A percentile compares a stretch with the other conserved stretches of the same genome.
Evolutionary conservation across 1,284 basidiomycete genomes (phyloP).

Genomic region (Ceratorhiza oryzae-sativae): DNA sequence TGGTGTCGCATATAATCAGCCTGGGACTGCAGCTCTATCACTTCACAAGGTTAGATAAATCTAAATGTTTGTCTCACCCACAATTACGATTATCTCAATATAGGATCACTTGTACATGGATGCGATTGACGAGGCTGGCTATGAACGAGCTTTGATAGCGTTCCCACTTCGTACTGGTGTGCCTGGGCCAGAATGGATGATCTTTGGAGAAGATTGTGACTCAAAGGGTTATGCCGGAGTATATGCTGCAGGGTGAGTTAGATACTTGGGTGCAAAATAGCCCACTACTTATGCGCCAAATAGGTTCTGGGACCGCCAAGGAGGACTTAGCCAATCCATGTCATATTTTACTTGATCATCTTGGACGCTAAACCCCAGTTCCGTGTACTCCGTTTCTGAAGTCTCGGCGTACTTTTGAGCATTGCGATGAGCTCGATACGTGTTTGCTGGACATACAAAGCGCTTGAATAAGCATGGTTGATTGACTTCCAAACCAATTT

Average conservation of each 20-base stretch:
- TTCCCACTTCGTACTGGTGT: slow-evolving; percentile 43
- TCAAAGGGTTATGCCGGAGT: slow-evolving; percentile 35
- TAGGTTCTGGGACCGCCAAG: slow-evolving; percentile 40
- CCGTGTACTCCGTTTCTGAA: too few relatives aligned
- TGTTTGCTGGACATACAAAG: too few relatives aligned
- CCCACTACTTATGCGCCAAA: neutral
- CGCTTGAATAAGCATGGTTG: too few relatives aligned
- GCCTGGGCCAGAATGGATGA: slow-evolving; percentile 42
- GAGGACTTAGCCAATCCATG: slow-evolving; percentile 32
- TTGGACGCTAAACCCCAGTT: too few relatives aligned
- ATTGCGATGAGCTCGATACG: too few relatives aligned
- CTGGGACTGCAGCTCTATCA: slow-evolving; percentile 28
- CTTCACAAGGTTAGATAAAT: slow-evolving; percentile 9
- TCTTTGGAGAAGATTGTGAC: slow-evolving; percentile 38
- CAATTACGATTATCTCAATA: neutral
- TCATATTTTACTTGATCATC: slow-evolving; percentile 30
- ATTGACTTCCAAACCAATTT: too few relatives aligned
- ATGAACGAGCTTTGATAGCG: slow-evolving; percentile 38
- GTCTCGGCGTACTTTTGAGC: too few relatives aligned
- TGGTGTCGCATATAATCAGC: neutral
- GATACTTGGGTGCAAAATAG: neutral
- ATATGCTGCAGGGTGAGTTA: slow-evolving; percentile 41
- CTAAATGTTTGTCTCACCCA: neutral
- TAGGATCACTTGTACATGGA: slow-evolving; percentile 40
- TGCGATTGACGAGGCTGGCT: slow-evolving; percentile 38